phyloP scores from a whole-genome alignment of 2,329 filamentous ascomycete species.

The Claviceps sp. region DNA sequence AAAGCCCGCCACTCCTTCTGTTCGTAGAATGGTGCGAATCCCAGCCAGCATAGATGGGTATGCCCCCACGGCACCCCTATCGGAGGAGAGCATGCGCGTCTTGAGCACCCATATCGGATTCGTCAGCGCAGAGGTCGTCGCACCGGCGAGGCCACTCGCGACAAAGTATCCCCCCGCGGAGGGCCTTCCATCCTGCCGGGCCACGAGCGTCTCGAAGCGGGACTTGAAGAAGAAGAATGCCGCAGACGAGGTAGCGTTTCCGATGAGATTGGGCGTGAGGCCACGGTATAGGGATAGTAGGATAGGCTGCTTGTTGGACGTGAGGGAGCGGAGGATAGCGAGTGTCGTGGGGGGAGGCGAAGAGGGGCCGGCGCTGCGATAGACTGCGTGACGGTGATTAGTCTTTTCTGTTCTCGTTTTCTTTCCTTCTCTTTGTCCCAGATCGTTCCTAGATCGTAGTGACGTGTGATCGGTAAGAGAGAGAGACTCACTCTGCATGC shows the following conservation, averaged over 20 bases:
- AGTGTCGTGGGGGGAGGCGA: conserved; percentile 31
- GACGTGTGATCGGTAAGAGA: not conserved
- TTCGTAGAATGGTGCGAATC: conserved; percentile 47
- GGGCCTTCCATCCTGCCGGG: conserved; percentile 13
- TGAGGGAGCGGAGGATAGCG: conserved; percentile 37
- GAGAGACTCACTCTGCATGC: conserved; percentile 60
- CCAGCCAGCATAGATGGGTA: conserved; percentile 70
- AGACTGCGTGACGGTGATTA: conserved; percentile 24
- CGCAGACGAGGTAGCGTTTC: conserved; percentile 82
- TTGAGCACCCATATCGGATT: conserved; percentile 98
- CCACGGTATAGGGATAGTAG: conserved; percentile 73
- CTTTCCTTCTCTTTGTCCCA: not conserved
- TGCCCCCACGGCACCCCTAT: conserved; percentile 58
- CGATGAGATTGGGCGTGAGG: conserved; percentile 76
- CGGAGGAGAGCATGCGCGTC: conserved; percentile 87
- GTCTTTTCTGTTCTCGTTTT: not conserved
- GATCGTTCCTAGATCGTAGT: too few species aligned
- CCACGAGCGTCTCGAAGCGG: conserved; percentile 34
- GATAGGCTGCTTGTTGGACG: conserved; percentile 35
- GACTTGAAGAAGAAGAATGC: conserved; percentile 77
- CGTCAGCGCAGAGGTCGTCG: conserved; percentile 67
- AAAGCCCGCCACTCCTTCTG: conserved; percentile 67
- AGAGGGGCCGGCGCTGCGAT: conserved; percentile 28
- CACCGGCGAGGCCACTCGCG: conserved; percentile 57
- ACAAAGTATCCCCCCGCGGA: conserved; percentile 64